Evolutionary conservation across 495 filamentous ascomycete genomes (phyloP).

Genomic region (Podospora pseudopauciseta): DNA sequence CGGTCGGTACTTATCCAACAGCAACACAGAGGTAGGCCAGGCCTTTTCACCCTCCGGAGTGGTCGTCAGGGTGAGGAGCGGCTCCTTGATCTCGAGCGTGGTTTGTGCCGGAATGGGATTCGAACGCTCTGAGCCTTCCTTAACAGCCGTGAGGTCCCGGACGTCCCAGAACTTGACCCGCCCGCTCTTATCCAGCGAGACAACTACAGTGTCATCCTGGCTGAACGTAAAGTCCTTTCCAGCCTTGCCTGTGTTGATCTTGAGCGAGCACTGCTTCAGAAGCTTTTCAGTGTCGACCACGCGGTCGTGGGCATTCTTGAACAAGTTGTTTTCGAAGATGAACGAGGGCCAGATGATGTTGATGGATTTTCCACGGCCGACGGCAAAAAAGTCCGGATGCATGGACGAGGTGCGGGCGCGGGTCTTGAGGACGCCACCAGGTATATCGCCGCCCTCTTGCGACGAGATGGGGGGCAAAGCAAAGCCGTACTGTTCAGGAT

Average conservation of each 20-base stretch:
- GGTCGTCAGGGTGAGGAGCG: conserved; percentile 72
- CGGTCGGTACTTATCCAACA: conserved; percentile 91
- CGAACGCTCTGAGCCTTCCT: conserved; percentile 50
- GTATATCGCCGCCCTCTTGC: conserved; percentile 67
- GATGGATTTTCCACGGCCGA: conserved; percentile 92
- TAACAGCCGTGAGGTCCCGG: conserved; percentile 61
- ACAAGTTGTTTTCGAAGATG: conserved; percentile 65
- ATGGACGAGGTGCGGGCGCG: conserved; percentile 82
- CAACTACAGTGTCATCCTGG: conserved; percentile 89
- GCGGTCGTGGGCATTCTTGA: conserved; percentile 66
- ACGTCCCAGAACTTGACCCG: conserved; percentile 97
- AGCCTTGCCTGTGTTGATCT: conserved; percentile 94
- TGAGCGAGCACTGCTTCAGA: conserved; percentile 76
- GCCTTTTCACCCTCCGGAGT: conserved; percentile 79
- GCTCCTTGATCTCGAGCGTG: conserved; percentile 69
- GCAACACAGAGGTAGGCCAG: conserved; percentile 91
- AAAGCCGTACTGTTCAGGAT: conserved; percentile 71
- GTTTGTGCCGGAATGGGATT: conserved; percentile 50
- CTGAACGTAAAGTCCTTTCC: conserved; percentile 98
- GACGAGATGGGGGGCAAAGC: conserved; percentile 75
- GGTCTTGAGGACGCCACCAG: conserved; percentile 91
- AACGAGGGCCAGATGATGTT: conserved; percentile 81
- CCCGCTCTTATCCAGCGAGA: conserved; percentile 93
- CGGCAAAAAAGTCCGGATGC: conserved; percentile 88
- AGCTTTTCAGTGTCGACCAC: conserved; percentile 81